Conservation (phyloP, 2,329 filamentous ascomycete genomes). For the Beauveria pseudobassiana region DNA sequence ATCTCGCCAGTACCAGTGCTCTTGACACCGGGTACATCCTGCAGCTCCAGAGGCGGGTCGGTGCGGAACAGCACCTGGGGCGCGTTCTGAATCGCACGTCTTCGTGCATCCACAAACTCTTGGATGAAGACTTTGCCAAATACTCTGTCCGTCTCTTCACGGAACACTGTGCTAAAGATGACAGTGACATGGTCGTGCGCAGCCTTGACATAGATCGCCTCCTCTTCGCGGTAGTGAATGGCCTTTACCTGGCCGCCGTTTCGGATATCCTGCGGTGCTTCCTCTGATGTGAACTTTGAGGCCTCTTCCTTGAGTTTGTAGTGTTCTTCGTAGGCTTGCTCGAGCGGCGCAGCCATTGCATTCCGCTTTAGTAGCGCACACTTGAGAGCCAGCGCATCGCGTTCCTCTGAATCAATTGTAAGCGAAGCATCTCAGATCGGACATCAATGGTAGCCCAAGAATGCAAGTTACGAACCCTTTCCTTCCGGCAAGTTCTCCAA, state of each 20-base stretch:
- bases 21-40: conserved; percentile 76
- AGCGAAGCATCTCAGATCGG: conserved; percentile 2
- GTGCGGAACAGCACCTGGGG: conserved; percentile 95
- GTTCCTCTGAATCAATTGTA: conserved; percentile 53
- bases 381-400: conserved; percentile 78
- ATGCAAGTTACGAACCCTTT: conserved; percentile 47
- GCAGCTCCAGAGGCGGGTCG: conserved; percentile 85
- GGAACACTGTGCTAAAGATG: conserved; percentile 97
- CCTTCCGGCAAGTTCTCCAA: conserved; percentile 77
- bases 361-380: conserved; percentile 94
- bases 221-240: conserved; percentile 97
- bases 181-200: conserved; percentile 96
- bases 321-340: conserved; percentile 92
- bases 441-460: neutral
- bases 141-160: conserved; percentile 93
- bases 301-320: conserved; percentile 80
- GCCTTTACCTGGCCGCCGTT: conserved; percentile 92
- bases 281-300: conserved; percentile 86
- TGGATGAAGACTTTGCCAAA: conserved; percentile 98
- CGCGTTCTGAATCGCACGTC: conserved; percentile 94
- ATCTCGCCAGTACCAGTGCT: conserved; percentile 74
- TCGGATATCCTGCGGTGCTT: conserved; percentile 79
- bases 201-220: conserved; percentile 97
- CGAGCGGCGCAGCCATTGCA: conserved; percentile 96
- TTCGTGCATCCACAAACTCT: conserved; percentile 94